Percentiles rank a stretch among this genome's conserved stretches.
Conservation (phyloP, 2,329 filamentous ascomycete species). For the Fusarium veterinarium region DNA sequence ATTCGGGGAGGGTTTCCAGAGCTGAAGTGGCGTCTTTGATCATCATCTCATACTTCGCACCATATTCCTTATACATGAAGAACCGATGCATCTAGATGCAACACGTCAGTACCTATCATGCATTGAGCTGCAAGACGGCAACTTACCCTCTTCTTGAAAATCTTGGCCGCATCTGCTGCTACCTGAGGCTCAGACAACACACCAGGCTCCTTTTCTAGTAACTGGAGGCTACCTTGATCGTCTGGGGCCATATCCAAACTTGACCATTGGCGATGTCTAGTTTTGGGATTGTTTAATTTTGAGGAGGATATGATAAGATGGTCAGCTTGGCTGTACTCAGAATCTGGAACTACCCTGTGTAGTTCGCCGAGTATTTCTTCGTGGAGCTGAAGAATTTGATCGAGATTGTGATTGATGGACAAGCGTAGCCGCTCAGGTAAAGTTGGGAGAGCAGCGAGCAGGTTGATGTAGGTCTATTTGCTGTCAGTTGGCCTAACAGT, state of each 20-base stretch:
- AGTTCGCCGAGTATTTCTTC: conserved; percentile 83
- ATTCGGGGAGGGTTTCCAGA: conserved; percentile 75
- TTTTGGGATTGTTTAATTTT: conserved; percentile 20
- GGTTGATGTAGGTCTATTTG: conserved; percentile 75
- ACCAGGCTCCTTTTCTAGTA: conserved; percentile 60
- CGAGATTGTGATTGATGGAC: conserved; percentile 82
- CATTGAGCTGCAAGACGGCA: background rate
- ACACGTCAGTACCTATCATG: background rate
- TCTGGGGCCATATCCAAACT: conserved; percentile 62
- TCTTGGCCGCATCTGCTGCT: conserved; percentile 69
- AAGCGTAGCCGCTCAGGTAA: conserved; percentile 72
- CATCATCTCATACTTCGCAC: conserved; percentile 88
- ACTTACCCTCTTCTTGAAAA: conserved; percentile 69
- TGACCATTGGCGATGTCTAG: conserved; percentile 58
- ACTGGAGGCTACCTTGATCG: conserved; percentile 51
- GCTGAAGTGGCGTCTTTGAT: conserved; percentile 79
- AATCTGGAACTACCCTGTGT: conserved; percentile 75
- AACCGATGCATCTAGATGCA: conserved; percentile 77
- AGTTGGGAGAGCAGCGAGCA: conserved; percentile 77
- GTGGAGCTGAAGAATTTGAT: conserved; percentile 84
- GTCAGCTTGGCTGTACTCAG: conserved; percentile 66
- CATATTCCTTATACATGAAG: conserved; percentile 91
- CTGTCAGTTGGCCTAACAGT: conserved; percentile 32
- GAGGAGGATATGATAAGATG: conserved; percentile 12
- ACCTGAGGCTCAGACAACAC: conserved; percentile 69